These are phyloP conservation scores for Lentinula boryana DNA, from an alignment of 768 basidiomycete species.

Conservation along the genomic window DNA sequence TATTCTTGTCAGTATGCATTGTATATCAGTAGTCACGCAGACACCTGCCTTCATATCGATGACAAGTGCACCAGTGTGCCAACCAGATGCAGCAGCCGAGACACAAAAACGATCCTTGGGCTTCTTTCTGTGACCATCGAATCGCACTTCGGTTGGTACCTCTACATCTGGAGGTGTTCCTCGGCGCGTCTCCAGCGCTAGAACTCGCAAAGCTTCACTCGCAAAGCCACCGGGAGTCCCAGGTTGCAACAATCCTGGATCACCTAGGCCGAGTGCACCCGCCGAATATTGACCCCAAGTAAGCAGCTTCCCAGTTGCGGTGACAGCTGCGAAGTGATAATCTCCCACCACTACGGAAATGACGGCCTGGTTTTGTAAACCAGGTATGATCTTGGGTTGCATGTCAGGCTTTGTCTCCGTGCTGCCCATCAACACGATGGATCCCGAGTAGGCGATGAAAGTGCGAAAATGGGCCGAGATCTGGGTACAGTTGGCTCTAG, in stretches of 20 bases:
- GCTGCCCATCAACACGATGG: constrained; percentile 70
- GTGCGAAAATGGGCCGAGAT: constrained; percentile 80
- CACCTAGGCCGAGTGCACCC: constrained; percentile 85
- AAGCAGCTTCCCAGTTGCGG: constrained; percentile 63
- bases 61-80: constrained; percentile 89
- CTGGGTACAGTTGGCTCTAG: constrained; percentile 25
- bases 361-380: constrained; percentile 68
- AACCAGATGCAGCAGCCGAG: constrained; percentile 75
- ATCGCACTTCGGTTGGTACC: constrained; percentile 66
- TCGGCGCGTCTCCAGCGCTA: constrained; percentile 20
- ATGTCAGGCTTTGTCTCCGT: constrained; percentile 31
- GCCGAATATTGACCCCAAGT: constrained; percentile 77
- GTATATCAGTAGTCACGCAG: neutral
- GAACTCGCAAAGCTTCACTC: constrained; percentile 25
- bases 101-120: constrained; percentile 69
- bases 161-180: constrained; percentile 38
- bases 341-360: constrained; percentile 91
- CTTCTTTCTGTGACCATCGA: constrained; percentile 51
- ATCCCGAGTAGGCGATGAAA: constrained; percentile 78
- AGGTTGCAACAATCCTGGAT: constrained; percentile 46
- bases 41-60: constrained; percentile 70
- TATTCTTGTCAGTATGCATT: constrained; percentile 9
- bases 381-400: constrained; percentile 59
- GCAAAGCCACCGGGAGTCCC: constrained; percentile 60
- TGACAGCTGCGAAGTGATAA: constrained; percentile 87